Evolutionary conservation across 2,329 filamentous ascomycete species (phyloP).

Genomic region (Plenodomus biglobosus): DNA sequence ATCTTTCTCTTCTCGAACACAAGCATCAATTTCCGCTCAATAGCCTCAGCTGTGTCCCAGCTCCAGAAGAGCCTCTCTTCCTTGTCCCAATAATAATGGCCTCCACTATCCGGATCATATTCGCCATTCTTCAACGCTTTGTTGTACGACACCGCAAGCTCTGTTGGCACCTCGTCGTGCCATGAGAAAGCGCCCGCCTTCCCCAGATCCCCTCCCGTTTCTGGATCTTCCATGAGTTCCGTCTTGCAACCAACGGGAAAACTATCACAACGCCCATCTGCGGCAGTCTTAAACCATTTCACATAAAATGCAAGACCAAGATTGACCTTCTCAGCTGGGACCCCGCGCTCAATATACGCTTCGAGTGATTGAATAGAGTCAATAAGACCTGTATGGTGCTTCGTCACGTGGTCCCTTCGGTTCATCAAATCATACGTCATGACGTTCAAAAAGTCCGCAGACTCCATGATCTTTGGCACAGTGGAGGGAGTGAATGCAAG

Average conservation of each 20-base stretch:
- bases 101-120: constrained; percentile 62
- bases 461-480: constrained; percentile 58
- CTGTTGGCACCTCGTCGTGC: constrained; percentile 34
- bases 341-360: constrained; percentile 60
- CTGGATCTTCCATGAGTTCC: constrained; percentile 60
- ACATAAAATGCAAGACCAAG: constrained; percentile 69
- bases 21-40: constrained; percentile 61
- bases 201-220: constrained; percentile 61
- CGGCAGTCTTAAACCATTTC: constrained; percentile 62
- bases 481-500: constrained; percentile 62
- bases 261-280: constrained; percentile 48
- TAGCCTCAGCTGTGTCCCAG: constrained; percentile 66
- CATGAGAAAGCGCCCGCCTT: constrained; percentile 59
- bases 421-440: constrained; percentile 76
- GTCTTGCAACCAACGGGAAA: constrained; percentile 63
- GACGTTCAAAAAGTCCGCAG: constrained; percentile 68
- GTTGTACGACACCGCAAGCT: constrained; percentile 58
- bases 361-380: constrained; percentile 59
- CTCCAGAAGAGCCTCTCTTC: constrained; percentile 67
- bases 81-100: constrained; percentile 68
- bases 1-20: constrained; percentile 59
- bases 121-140: constrained; percentile 56
- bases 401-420: constrained; percentile 63
- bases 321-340: constrained; percentile 58
- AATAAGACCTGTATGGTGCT: constrained; percentile 64